Percentiles rank a stretch among this genome's conserved stretches.
Evolutionary conservation across 1,284 basidiomycete species (phyloP).

Genomic region (Ceratobasidium sp.): DNA sequence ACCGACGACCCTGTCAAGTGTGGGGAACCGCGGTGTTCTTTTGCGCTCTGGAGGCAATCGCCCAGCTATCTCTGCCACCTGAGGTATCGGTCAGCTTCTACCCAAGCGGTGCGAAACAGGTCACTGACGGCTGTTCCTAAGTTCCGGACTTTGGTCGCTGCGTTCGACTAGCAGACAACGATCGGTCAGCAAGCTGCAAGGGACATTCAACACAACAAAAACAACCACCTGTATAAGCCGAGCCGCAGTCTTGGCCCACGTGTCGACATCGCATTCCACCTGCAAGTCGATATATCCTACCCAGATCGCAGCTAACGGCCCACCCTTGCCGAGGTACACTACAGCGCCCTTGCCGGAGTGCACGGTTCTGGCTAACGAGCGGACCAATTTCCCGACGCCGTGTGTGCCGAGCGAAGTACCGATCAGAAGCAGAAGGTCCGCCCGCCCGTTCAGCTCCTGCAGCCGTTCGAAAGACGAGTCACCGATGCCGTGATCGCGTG

Average conservation of each 20-base stretch:
- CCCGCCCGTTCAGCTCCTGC: background rate
- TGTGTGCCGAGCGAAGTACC: slow-evolving; percentile 17
- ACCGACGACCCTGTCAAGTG: too few relatives aligned
- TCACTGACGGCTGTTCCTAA: too few relatives aligned
- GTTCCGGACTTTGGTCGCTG: too few relatives aligned
- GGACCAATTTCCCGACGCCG: slow-evolving; percentile 9
- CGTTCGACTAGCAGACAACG: too few relatives aligned
- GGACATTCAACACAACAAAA: too few relatives aligned
- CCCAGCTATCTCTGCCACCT: too few relatives aligned
- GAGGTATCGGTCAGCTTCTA: too few relatives aligned
- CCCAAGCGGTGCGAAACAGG: too few relatives aligned
- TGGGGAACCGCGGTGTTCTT: too few relatives aligned
- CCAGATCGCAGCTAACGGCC: background rate
- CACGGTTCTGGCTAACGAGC: background rate
- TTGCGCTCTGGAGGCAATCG: too few relatives aligned
- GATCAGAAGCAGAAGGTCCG: slow-evolving; percentile 6
- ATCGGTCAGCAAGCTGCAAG: too few relatives aligned
- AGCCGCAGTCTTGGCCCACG: background rate
- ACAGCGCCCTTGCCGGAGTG: background rate
- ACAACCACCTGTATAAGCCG: background rate
- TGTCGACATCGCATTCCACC: background rate
- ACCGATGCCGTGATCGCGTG: background rate
- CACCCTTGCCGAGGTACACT: background rate
- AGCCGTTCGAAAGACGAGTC: background rate
- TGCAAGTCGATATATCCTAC: slow-evolving; percentile 2